A percentile compares a stretch with the other conserved stretches of the same genome.
Conservation (phyloP, 2,329 filamentous ascomycete genomes). For the Aspergillus chevalieri region DNA sequence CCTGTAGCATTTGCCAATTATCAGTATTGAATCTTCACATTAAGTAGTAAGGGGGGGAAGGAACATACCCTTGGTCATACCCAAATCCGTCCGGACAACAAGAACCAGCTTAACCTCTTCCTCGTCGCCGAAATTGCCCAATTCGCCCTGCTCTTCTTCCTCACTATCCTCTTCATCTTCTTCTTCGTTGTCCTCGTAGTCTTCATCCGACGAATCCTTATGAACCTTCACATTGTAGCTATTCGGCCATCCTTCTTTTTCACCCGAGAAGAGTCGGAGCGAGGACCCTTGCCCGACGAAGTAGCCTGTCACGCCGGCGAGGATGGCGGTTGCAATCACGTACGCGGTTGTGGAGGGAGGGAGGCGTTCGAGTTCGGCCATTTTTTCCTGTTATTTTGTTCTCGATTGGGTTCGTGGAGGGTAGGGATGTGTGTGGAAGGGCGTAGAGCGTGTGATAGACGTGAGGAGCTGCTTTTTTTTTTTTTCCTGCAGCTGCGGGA, state of each 20-base stretch:
- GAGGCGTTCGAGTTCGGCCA: constrained; percentile 33
- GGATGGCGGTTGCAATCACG: constrained; percentile 65
- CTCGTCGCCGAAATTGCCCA: constrained; percentile 42
- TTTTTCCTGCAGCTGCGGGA: background rate
- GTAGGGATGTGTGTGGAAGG: background rate
- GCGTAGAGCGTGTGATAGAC: background rate
- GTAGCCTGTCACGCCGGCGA: constrained; percentile 71
- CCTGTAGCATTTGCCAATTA: constrained; percentile 46
- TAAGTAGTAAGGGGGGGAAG: constrained; percentile 4
- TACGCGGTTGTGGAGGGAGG: constrained; percentile 54
- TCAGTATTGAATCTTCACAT: constrained; percentile 1
- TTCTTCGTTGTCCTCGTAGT: constrained; percentile 21
- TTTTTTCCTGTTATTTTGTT: constrained; percentile 10
- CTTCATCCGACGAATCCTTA: constrained; percentile 38
- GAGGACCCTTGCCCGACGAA: constrained; percentile 59
- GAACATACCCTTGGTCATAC: constrained; percentile 86
- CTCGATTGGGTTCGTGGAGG: background rate
- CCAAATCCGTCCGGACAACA: constrained; percentile 86
- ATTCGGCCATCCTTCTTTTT: constrained; percentile 45
- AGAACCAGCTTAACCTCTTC: constrained; percentile 95
- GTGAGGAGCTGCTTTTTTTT: background rate
- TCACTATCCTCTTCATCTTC: constrained; percentile 59
- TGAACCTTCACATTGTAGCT: constrained; percentile 50
- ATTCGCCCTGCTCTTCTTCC: constrained; percentile 52
- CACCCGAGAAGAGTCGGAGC: constrained; percentile 62